A percentile compares a stretch with the other conserved stretches of the same genome.
Evolutionary conservation across 2,329 filamentous ascomycete genomes (phyloP).

Genomic region (Plenodomus biglobosus): DNA sequence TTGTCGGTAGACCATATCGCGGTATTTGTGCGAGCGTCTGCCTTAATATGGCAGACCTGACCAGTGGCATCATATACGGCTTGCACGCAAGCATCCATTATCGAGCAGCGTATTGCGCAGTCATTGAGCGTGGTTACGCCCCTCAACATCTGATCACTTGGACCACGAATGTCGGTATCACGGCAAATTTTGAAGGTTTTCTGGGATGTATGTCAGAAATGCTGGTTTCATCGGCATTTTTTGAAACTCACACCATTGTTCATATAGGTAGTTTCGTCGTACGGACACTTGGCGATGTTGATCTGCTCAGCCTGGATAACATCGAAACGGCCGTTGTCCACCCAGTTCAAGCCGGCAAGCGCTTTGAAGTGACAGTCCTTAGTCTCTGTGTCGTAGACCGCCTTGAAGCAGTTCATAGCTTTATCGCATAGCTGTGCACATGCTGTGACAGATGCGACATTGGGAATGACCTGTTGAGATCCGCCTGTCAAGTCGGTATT

Average conservation of each 20-base stretch:
- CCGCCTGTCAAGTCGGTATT: constrained; percentile 22
- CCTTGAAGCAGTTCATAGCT: constrained; percentile 28
- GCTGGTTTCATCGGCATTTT: neutral
- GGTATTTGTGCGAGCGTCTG: constrained; percentile 21
- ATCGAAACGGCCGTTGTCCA: constrained; percentile 20
- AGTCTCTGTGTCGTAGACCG: constrained; percentile 25
- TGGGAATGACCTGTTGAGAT: constrained; percentile 12
- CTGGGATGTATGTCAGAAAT: constrained; percentile 3
- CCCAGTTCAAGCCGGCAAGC: constrained; percentile 20
- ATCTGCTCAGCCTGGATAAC: constrained; percentile 27
- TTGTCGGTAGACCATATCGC: constrained; percentile 33
- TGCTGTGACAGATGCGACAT: constrained; percentile 20
- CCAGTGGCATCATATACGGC: constrained; percentile 24
- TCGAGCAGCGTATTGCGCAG: constrained; percentile 29
- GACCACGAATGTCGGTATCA: constrained; percentile 27
- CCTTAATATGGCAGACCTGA: constrained; percentile 28
- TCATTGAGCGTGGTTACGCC: constrained; percentile 15
- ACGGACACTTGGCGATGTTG: constrained; percentile 28
- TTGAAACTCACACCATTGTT: constrained; percentile 16
- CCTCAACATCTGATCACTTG: constrained; percentile 16
- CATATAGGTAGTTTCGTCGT: constrained; percentile 19
- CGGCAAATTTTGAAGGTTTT: constrained; percentile 26
- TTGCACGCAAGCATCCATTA: constrained; percentile 17
- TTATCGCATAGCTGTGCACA: constrained; percentile 25
- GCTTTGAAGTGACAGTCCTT: constrained; percentile 28